These are phyloP conservation scores for Chaetomium sp. DNA, from an alignment of 2,329 filamentous ascomycete species.

Conservation along the genomic window DNA sequence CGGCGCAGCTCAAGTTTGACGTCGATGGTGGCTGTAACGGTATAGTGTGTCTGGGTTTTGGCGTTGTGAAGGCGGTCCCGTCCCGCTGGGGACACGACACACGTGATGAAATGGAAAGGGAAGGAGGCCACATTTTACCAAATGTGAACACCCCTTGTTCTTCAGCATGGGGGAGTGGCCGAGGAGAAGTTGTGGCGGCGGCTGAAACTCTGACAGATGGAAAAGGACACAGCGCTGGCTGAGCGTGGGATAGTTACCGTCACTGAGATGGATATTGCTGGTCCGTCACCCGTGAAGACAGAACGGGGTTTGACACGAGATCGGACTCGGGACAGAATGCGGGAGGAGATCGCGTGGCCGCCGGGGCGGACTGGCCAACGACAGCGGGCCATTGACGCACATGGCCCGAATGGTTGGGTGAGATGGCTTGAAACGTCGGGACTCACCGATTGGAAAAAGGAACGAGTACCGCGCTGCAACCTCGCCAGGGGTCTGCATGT, in stretches of 20 bases:
- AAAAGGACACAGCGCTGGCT: constrained; percentile 22
- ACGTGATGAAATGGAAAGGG: constrained; percentile 8
- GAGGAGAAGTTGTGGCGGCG: neutral
- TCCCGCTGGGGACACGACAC: constrained; percentile 8
- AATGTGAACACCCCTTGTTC: constrained; percentile 23
- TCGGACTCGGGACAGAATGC: constrained; percentile 30
- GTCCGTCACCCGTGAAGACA: constrained; percentile 3
- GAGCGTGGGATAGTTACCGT: constrained; percentile 26
- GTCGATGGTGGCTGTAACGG: neutral
- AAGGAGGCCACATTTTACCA: constrained; percentile 8
- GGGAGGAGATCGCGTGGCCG: constrained; percentile 32
- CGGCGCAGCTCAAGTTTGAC: neutral
- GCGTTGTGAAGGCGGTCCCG: neutral
- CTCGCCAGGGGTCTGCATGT: constrained; percentile 48
- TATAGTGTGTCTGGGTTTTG: neutral
- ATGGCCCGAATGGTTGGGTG: constrained; percentile 52
- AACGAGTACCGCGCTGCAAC: constrained; percentile 48
- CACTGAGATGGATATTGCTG: neutral
- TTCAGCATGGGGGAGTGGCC: neutral
- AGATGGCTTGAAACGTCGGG: constrained; percentile 34
- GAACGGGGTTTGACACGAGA: constrained; percentile 5
- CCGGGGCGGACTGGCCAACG: constrained; percentile 47
- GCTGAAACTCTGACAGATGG: constrained; percentile 30
- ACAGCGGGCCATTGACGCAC: constrained; percentile 48
- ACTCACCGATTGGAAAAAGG: constrained; percentile 60